Base-by-base conservation (phyloP, 768 basidiomycete genomes). In the Peribolospora kevripleyi region DNA sequence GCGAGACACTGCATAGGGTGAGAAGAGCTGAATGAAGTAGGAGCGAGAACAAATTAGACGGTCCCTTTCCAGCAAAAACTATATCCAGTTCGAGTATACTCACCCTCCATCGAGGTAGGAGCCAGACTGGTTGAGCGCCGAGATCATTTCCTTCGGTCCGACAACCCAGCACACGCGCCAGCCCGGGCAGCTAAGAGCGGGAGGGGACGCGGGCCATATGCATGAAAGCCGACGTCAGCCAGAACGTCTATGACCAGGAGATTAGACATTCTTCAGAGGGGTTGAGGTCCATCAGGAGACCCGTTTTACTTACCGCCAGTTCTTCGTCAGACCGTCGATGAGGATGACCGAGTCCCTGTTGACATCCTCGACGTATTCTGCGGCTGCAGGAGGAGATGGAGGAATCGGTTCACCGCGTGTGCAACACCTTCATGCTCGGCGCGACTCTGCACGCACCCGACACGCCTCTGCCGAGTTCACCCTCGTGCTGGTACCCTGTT, bases 281-380 rank as follows among this genome's bases (percentile, higher is more conserved):
- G 25, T 25, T 25, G 25, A 25, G 25, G 25, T 25, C 25, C 25
- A 25, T 25, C 25, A 25, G 25, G 25, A 25, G 25, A 25, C 25
- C 25, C 25, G 25, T 25, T 25, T 25, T 25, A 25, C 25, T 25
- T 25, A 78, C 62, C 88, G 79, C 81, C 83, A 91, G 68, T 88
- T 88, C 82, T 91, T 95, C 4, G 88, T 93, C 51, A 93, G 73
- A 45, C 90, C 90, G 61, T 91, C 84, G 55, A 95, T 80, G 60
- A 95, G 79, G 55, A 41, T 38, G 41, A 55, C 40, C 10, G 55
- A 54, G 48, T 57, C 61, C 8, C 77, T 66, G 65, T 95, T 77
- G 52, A 95, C 90, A 61, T 93, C 81, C 14, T 90, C 77, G 48
- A 95, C 71, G 61, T 80, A 90, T 64, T 75, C 73, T 0, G 88